phyloP scores from a whole-genome alignment of 352 stramenopile genomes.

The Pythium rhizo-oryzae region DNA sequence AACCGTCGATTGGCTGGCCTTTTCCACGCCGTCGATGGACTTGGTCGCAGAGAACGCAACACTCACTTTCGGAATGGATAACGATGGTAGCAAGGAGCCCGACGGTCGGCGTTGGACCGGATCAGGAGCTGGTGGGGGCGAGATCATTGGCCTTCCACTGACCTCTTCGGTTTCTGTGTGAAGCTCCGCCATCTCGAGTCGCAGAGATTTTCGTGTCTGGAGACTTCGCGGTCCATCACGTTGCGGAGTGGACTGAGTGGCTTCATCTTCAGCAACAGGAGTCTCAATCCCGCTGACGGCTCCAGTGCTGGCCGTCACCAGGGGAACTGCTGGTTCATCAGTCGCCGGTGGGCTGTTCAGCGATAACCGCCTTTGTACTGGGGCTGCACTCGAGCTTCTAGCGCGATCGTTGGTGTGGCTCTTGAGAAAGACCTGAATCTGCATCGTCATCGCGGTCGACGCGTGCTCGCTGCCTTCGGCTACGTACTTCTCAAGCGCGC shows the following conservation, averaged over 20 bases:
- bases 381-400: background rate
- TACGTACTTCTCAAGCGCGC: slow-evolving; percentile 35
- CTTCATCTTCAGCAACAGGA: background rate
- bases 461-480: background rate
- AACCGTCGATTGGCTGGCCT: background rate
- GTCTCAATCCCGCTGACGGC: background rate
- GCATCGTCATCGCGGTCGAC: slow-evolving; percentile 19
- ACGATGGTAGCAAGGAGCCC: slow-evolving; percentile 20
- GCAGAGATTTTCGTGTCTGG: slow-evolving; percentile 25
- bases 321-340: background rate
- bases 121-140: slow-evolving; percentile 21
- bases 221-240: slow-evolving; percentile 21
- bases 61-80: slow-evolving; percentile 29
- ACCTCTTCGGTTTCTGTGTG: slow-evolving; percentile 25
- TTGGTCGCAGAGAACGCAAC: slow-evolving; percentile 21
- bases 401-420: slow-evolving; percentile 16
- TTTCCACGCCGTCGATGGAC: background rate
- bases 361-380: slow-evolving; percentile 16
- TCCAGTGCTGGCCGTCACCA: background rate
- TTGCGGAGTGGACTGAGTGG: slow-evolving; percentile 14
- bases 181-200: slow-evolving; percentile 23
- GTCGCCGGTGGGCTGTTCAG: slow-evolving; percentile 10
- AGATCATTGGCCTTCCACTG: background rate
- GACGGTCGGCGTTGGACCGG: slow-evolving; percentile 23
- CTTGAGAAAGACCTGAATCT: slow-evolving; percentile 35